Evolutionary conservation across 768 basidiomycete species (phyloP).

Genomic region (Dacryopinax primogenitus): DNA sequence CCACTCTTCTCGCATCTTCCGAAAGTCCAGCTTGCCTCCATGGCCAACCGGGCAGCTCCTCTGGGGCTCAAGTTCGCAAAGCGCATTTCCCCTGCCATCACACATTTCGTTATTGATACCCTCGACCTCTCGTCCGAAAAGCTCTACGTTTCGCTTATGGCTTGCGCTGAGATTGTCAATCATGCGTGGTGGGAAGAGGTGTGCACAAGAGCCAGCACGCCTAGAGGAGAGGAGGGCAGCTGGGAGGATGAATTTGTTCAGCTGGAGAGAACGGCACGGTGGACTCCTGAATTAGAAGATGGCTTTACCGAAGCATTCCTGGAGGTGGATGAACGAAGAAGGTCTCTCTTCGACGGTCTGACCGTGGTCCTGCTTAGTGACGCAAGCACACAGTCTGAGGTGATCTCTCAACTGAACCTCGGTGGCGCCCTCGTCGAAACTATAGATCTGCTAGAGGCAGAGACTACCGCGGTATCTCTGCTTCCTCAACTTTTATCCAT

Average conservation of each 20-base stretch:
- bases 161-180: not conserved
- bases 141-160: not conserved
- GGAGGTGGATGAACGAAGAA: not conserved
- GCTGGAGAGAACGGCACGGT: not conserved
- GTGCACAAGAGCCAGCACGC: not conserved
- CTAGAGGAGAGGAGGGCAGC: not conserved
- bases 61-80: conserved; percentile 47
- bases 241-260: not conserved
- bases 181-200: not conserved
- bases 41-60: not conserved
- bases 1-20: not conserved
- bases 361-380: not conserved
- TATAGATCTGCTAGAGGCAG: not conserved
- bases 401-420: not conserved
- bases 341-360: not conserved
- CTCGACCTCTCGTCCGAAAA: conserved; percentile 21
- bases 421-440: not conserved
- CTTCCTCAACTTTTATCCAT: not conserved
- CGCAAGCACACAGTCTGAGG: not conserved
- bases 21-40: not conserved
- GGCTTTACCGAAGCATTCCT: not conserved
- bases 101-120: conserved; percentile 50
- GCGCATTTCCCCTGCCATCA: conserved; percentile 36
- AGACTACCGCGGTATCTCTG: not conserved
- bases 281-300: not conserved